Evolutionary conservation across 768 basidiomycete genomes (phyloP).

Genomic region (Galerina marginata): DNA sequence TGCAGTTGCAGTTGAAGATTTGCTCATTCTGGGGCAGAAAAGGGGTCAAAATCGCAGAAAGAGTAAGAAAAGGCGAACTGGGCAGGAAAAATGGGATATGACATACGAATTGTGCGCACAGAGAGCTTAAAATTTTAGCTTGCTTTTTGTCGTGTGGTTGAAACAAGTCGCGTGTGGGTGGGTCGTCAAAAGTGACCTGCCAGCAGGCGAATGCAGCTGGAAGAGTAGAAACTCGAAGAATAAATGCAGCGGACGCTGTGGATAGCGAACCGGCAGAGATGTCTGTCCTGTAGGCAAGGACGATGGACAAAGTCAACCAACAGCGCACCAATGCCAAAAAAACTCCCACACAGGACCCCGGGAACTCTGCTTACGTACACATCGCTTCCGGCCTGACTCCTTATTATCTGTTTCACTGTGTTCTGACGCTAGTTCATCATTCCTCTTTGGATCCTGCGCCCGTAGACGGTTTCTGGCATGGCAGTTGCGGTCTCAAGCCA

Average conservation of each 20-base stretch:
- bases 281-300: conserved; percentile 43
- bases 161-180: conserved; percentile 67
- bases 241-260: conserved; percentile 47
- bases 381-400: not conserved
- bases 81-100: conserved; percentile 14
- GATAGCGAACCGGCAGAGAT: conserved; percentile 47
- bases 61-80: not conserved
- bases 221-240: conserved; percentile 50
- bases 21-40: conserved; percentile 80
- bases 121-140: conserved; percentile 44
- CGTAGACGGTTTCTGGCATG: no score
- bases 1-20: conserved; percentile 76
- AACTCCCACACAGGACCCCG: conserved; percentile 31
- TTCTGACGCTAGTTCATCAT: no score
- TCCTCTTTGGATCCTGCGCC: no score
- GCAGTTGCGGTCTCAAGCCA: no score
- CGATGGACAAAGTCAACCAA: conserved; percentile 44
- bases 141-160: conserved; percentile 54
- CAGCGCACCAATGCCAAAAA: conserved; percentile 24
- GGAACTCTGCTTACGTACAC: conserved; percentile 20
- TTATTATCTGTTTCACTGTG: no score
- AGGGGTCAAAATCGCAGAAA: conserved; percentile 1
- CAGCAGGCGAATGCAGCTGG: conserved; percentile 82
- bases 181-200: conserved; percentile 91
- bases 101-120: conserved; percentile 51